Conservation (phyloP, 495 filamentous ascomycete genomes). For the Cudoniella acicularis region DNA sequence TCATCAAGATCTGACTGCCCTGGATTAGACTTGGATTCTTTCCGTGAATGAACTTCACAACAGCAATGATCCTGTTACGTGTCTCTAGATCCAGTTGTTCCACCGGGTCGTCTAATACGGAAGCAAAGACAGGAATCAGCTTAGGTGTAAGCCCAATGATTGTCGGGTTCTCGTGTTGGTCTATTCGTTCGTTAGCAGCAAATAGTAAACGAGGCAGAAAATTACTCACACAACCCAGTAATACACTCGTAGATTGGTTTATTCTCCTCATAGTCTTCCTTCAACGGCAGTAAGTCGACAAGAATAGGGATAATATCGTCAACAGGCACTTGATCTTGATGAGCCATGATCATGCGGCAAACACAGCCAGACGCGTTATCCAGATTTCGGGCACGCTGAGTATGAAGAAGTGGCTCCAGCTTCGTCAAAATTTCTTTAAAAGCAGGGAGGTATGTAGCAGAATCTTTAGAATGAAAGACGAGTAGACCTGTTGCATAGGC, state of each 20-base stretch:
- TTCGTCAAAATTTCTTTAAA: constrained; percentile 74
- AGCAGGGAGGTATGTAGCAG: constrained; percentile 63
- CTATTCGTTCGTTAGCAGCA: constrained; percentile 35
- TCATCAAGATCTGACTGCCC: constrained; percentile 19
- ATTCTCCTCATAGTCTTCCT: constrained; percentile 97
- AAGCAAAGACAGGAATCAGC: constrained; percentile 74
- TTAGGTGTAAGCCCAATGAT: constrained; percentile 71
- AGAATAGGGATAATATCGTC: constrained; percentile 77
- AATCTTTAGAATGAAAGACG: constrained; percentile 70
- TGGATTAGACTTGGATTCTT: constrained; percentile 30
- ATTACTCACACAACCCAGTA: constrained; percentile 72
- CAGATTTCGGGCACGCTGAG: constrained; percentile 68
- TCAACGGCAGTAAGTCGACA: constrained; percentile 75
- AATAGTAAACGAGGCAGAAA: background rate
- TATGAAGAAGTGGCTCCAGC: constrained; percentile 78
- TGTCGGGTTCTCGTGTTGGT: constrained; percentile 67
- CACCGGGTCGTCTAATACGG: constrained; percentile 72
- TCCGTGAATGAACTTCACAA: constrained; percentile 68
- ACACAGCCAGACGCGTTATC: constrained; percentile 96
- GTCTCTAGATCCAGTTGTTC: constrained; percentile 85
- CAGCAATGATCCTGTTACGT: constrained; percentile 60
- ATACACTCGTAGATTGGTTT: constrained; percentile 86
- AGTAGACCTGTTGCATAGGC: constrained; percentile 87
- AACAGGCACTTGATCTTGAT: constrained; percentile 74
- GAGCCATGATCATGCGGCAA: constrained; percentile 82